These are phyloP conservation scores for Phtheirospermum japonicum DNA, from an alignment of 257 asterid genomes.

Conservation along the genomic window DNA sequence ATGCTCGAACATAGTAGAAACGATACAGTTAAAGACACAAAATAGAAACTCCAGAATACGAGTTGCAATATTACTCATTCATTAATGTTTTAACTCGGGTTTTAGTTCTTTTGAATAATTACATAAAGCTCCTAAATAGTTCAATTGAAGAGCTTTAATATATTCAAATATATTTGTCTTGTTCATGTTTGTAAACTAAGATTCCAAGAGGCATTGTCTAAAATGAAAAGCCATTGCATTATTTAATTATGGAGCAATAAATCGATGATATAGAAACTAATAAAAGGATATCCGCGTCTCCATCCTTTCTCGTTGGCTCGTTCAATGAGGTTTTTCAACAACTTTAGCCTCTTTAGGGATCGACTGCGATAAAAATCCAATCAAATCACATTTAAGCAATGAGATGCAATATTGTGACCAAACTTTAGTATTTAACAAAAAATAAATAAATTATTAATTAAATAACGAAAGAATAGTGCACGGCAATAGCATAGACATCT, in stretches of 20 bases:
- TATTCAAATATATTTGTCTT: too few species aligned
- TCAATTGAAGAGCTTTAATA: background rate
- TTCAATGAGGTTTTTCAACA: constrained; percentile 45
- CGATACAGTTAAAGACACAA: constrained; percentile 39
- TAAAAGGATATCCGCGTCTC: constrained; percentile 84
- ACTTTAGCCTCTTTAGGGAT: constrained; percentile 58
- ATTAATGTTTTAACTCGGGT: background rate
- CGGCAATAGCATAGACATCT: background rate
- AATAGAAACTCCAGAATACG: constrained; percentile 1
- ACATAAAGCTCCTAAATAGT: background rate
- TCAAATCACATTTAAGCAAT: constrained; percentile 23
- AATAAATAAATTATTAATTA: background rate
- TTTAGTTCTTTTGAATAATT: background rate
- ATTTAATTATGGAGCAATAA: constrained; percentile 16
- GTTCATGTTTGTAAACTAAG: background rate
- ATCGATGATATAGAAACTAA: constrained; percentile 17
- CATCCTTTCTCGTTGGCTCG: constrained; percentile 85
- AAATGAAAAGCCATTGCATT: too few species aligned
- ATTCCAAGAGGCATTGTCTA: background rate
- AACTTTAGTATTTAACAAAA: background rate
- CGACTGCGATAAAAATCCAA: constrained; percentile 46
- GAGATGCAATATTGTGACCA: constrained; percentile 3
- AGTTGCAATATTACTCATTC: too few species aligned
- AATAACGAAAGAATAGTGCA: constrained; percentile 7
- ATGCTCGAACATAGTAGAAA: constrained; percentile 35